Evolutionary conservation across 1,139 yeast genomes (phyloP).

Genomic region (Yarrowia galli): DNA sequence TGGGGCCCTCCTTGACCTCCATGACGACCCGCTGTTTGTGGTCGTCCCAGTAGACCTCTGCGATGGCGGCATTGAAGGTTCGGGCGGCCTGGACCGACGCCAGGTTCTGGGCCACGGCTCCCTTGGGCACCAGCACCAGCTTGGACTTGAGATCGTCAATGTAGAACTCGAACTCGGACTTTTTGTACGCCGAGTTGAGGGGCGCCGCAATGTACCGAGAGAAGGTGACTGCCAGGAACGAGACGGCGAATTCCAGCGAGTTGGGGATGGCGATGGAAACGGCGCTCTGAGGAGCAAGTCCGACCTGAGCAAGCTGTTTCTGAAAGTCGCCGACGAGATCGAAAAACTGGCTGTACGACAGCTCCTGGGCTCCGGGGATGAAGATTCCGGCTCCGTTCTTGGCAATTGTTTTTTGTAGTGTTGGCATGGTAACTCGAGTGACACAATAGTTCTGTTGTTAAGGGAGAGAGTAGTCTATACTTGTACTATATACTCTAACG

Average conservation of each 20-base stretch:
- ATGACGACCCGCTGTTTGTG: slow-evolving; percentile 44
- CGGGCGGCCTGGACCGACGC: slow-evolving; percentile 61
- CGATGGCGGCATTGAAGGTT: slow-evolving; percentile 56
- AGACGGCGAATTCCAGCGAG: slow-evolving; percentile 61
- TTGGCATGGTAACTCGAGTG: slow-evolving; percentile 42
- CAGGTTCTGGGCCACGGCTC: slow-evolving; percentile 51
- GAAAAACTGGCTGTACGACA: slow-evolving; percentile 47
- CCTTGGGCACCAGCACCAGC: slow-evolving; percentile 63
- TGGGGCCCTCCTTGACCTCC: slow-evolving; percentile 45
- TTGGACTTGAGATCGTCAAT: slow-evolving; percentile 63
- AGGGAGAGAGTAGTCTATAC: neutral
- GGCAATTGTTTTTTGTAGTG: slow-evolving; percentile 43
- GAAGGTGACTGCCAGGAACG: slow-evolving; percentile 63
- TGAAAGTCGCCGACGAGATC: slow-evolving; percentile 46
- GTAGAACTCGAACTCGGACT: slow-evolving; percentile 66
- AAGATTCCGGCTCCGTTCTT: slow-evolving; percentile 44
- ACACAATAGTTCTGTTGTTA: neutral
- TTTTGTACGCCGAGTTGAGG: slow-evolving; percentile 65
- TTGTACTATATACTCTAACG: neutral
- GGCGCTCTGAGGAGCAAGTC: slow-evolving; percentile 54
- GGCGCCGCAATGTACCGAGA: slow-evolving; percentile 69
- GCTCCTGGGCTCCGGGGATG: slow-evolving; percentile 49
- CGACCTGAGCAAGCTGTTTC: slow-evolving; percentile 47
- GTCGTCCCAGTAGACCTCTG: slow-evolving; percentile 60
- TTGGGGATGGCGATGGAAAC: slow-evolving; percentile 68